Base-by-base conservation (phyloP, 441 rosid genomes). In the Theobroma grandiflorum region DNA sequence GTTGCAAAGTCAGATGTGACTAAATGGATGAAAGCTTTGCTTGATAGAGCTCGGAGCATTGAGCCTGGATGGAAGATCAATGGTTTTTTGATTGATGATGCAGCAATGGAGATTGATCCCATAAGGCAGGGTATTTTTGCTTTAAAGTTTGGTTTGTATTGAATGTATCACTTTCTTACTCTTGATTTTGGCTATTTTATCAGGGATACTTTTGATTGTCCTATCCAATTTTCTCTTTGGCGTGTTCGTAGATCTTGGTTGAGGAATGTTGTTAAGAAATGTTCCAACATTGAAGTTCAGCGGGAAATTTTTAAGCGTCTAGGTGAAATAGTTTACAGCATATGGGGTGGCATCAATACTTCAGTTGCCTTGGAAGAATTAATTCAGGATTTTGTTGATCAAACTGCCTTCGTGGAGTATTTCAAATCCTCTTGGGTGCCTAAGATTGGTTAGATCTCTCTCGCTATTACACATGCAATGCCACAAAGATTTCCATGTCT, bases 221-320 rank as follows among this genome's bases (percentile, higher is more conserved):
- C 98, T n/a, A 79, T 96, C 71, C 82, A 90, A 16, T 94, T 96
- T 84, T 90, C 98, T 65, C 87, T 96, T 8, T 96, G 99, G 99
- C 97, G 95, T 72, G 85, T 94, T 75, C 95, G 98, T 81, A 93
- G 98, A 85, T 91, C 98, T 73, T 96, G 99, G 99, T 89, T 94
- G 85, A 86, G 97, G 77, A 94, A 96, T 79, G 84, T 94, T 43
- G 93, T 94, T 69, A 93, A 86, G 86, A 93, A 84, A 84, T 96
- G 99, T 66, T 53, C 84, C 83, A 87, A 83, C 83, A 76, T 87
- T 62, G 96, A 93, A 85, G 92, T 93, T 77, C 93, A 86, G 83
- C 90, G 92, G 31, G 95, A 92, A 80, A 82, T 96, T 82, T 96
- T 94, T 81, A 96, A 90, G 85, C 84, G 93, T 45, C 87, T 93